Evolutionary conservation across 352 stramenopile genomes (phyloP).

Genomic region (Phytopythium helicoides): DNA sequence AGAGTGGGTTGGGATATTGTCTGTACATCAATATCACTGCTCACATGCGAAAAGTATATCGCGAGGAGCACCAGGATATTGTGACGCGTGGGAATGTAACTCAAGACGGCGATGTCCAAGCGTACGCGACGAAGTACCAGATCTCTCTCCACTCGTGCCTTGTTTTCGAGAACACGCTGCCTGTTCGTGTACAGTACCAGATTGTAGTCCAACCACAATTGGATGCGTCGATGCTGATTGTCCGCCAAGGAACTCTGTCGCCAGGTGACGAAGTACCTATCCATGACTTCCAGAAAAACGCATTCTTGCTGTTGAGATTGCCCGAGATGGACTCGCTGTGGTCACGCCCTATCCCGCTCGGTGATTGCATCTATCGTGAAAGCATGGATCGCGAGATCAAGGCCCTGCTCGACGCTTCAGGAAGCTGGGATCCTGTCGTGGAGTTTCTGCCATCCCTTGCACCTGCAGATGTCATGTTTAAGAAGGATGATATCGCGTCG

Average conservation of each 20-base stretch:
- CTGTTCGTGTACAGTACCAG: constrained; percentile 84
- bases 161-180: constrained; percentile 86
- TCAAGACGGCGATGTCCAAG: constrained; percentile 56
- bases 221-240: constrained; percentile 20
- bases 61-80: constrained; percentile 81
- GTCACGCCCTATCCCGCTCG: constrained; percentile 62
- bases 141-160: constrained; percentile 82
- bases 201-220: constrained; percentile 30
- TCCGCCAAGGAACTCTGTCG: constrained; percentile 69
- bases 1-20: constrained; percentile 62
- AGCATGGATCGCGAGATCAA: constrained; percentile 66
- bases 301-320: constrained; percentile 63
- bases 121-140: constrained; percentile 87
- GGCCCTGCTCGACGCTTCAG: constrained; percentile 51
- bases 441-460: constrained; percentile 69
- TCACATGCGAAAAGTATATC: constrained; percentile 86
- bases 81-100: constrained; percentile 53
- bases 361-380: constrained; percentile 83
- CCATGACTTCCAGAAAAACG: constrained; percentile 80
- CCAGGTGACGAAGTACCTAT: constrained; percentile 82
- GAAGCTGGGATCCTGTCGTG: constrained; percentile 58
- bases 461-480: constrained; percentile 51
- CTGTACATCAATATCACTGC: constrained; percentile 82
- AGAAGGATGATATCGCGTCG: constrained; percentile 60
- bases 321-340: constrained; percentile 88